A percentile compares a stretch with the other conserved stretches of the same genome.
Evolutionary conservation across 2,329 filamentous ascomycete species (phyloP).

Genomic region (Xylariales sp.): DNA sequence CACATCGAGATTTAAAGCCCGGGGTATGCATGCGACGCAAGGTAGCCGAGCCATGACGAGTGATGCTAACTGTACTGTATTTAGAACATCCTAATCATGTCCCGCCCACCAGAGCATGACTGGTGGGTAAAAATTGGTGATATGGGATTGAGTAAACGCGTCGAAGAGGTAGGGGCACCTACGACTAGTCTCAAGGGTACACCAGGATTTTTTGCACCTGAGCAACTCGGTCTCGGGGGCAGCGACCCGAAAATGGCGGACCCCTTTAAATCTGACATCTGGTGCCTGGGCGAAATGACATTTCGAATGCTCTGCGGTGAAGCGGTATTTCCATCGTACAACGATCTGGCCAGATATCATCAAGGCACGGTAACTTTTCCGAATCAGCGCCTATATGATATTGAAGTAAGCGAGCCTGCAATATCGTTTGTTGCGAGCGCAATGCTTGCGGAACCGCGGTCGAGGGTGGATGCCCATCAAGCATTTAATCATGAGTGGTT

Average conservation of each 20-base stretch:
- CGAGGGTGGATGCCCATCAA: constrained; percentile 12
- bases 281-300: constrained; percentile 24
- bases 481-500: constrained; percentile 20
- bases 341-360: constrained; percentile 15
- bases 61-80: constrained; percentile 6
- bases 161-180: constrained; percentile 14
- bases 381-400: constrained; percentile 2
- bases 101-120: constrained; percentile 8
- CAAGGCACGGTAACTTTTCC: constrained; percentile 1
- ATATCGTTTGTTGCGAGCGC: constrained; percentile 16
- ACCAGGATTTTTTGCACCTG: constrained; percentile 21
- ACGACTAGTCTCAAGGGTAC: constrained; percentile 21
- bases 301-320: constrained; percentile 23
- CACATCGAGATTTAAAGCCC: constrained; percentile 27
- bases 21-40: constrained; percentile 4
- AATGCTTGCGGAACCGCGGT: constrained; percentile 12
- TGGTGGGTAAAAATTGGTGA: constrained; percentile 30
- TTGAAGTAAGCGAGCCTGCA: constrained; percentile 10
- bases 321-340: constrained; percentile 16
- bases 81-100: constrained; percentile 26
- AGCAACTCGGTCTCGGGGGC: constrained; percentile 18
- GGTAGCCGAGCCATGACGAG: background rate
- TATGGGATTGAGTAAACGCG: constrained; percentile 25
- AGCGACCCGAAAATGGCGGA: constrained; percentile 20
- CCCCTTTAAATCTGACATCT: constrained; percentile 22